Base-by-base conservation (phyloP, 208 protist genomes). In the Leishmania braziliensis region DNA sequence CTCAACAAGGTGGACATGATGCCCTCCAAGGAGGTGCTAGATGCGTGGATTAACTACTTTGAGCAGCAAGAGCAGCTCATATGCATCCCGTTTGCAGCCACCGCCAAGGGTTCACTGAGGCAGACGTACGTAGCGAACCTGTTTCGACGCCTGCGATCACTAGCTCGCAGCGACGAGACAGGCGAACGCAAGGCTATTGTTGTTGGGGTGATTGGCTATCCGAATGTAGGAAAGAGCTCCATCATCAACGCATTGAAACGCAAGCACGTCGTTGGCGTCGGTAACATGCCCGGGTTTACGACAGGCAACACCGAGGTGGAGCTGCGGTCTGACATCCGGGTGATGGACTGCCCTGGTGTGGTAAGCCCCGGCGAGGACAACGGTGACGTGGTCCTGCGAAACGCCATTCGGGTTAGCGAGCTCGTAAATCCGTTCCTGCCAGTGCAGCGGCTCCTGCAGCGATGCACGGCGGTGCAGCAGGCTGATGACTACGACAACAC, bases 1-100 rank as follows among this genome's bases (percentile, higher is more conserved):
- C 90, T 99, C 14, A 99, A 99, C 85, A 99, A 99, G 89, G 97
- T 99, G 43, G 98, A 99, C 90, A 87, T 99, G 18, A 90, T 99
- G 43, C 99, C 98, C 39, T 93, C 92, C 3, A 93, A 96, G 58
- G 92, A 99, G 95, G 89, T 97, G 76, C 84, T 96, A 62, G 83
- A 97, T 73, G 87, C 84, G 43, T 98, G 96, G 95, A 85, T 97
- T 8, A 63, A 96, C 53, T 95, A 96, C 83, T 98, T 97, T 83
- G 92, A 97, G 83, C 51, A 86, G 50, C 89, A 93, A 26, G 93
- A 98, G 83, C 83, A 92, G 39, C 71, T 97, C 74, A 81, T 88
- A 53, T 96, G 93, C 83, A 91, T 98, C 39, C 93, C 94, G 5
- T 98, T 98, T 72, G 85, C 92, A n/a, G 92, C 95, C n/a, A 97